phyloP scores from a whole-genome alignment of 2,329 filamentous ascomycete species.

The Apiospora rasikravindrae region DNA sequence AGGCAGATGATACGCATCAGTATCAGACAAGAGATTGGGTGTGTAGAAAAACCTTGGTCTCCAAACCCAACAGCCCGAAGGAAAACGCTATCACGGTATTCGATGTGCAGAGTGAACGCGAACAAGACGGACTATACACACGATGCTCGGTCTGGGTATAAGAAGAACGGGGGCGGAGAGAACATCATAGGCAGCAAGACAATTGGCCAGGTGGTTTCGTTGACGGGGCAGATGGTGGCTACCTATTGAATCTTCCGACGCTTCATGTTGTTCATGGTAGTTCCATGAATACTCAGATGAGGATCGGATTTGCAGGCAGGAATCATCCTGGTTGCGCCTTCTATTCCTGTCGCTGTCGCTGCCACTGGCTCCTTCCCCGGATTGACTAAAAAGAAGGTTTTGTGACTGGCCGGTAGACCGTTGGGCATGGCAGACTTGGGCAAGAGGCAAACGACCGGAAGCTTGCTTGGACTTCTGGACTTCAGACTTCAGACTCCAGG shows the following conservation, averaged over 20 bases:
- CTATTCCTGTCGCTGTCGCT: constrained; percentile 17
- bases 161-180: not conserved
- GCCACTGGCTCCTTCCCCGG: constrained; percentile 15
- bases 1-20: not conserved
- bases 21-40: not conserved
- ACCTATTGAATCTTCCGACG: not conserved
- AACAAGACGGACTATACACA: not conserved
- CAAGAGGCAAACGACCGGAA: not conserved
- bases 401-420: constrained; percentile 7
- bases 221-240: not conserved
- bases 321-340: constrained; percentile 16
- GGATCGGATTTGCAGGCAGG: constrained; percentile 7
- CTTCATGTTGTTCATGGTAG: not conserved
- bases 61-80: constrained; percentile 5
- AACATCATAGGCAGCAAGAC: not conserved
- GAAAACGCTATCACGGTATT: constrained; percentile 1
- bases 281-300: not conserved
- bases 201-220: not conserved
- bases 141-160: not conserved
- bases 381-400: constrained; percentile 16
- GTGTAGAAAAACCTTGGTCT: not conserved
- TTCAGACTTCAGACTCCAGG: not conserved
- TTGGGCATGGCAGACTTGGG: constrained; percentile 10
- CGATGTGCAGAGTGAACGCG: not conserved
- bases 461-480: constrained; percentile 8